Conservation (phyloP, 163 green algal genomes). For the Scenedesmus sp. region DNA sequence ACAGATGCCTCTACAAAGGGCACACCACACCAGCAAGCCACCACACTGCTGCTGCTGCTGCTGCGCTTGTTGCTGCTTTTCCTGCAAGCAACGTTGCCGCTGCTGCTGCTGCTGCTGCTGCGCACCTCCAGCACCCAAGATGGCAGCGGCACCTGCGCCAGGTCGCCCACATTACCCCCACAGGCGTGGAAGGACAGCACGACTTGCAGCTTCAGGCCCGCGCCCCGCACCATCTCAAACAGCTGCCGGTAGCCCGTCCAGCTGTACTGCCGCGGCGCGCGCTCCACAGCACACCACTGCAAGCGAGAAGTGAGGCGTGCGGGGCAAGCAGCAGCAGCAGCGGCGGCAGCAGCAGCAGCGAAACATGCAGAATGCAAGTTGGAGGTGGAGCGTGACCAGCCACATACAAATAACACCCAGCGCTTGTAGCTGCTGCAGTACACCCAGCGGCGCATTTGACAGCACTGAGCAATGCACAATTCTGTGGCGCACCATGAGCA, state of each 20-base stretch:
- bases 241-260: slow-evolving; percentile 89
- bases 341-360: background rate
- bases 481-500: too few relatives aligned
- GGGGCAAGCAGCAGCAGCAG: background rate
- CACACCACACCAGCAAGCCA: too few relatives aligned
- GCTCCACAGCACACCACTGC: slow-evolving; percentile 90
- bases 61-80: background rate
- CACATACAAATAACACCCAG: too few relatives aligned
- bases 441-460: too few relatives aligned
- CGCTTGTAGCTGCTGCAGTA: too few relatives aligned
- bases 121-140: slow-evolving; percentile 79
- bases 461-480: too few relatives aligned
- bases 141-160: slow-evolving; percentile 72
- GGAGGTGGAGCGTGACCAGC: too few relatives aligned
- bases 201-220: slow-evolving; percentile 81
- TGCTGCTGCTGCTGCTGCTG: background rate
- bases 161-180: slow-evolving; percentile 87
- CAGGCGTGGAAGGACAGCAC: slow-evolving; percentile 90
- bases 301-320: slow-evolving; percentile 11
- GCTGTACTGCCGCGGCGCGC: slow-evolving; percentile 82
- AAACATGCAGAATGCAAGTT: too few relatives aligned
- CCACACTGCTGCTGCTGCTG: background rate
- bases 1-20: too few relatives aligned
- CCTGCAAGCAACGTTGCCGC: background rate
- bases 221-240: slow-evolving; percentile 73